A percentile compares a stretch with the other conserved stretches of the same genome.
These are phyloP conservation scores for Poa annua DNA, from an alignment of 176 grass and related monocot genomes.

Conservation along the genomic window DNA sequence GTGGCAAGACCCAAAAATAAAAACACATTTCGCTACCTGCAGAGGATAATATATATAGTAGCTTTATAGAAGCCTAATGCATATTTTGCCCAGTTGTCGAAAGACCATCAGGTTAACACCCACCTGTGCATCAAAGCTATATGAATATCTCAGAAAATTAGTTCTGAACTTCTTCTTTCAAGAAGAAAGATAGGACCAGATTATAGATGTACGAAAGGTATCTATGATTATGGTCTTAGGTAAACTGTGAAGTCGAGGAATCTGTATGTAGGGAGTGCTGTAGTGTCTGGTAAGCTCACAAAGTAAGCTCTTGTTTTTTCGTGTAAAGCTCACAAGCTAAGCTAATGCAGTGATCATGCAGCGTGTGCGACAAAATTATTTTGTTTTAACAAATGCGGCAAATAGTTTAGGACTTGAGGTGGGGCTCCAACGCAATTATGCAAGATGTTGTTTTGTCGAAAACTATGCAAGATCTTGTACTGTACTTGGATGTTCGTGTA, in stretches of 20 bases:
- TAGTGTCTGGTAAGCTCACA: background rate
- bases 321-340: too few species aligned
- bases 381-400: background rate
- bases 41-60: conserved; percentile 53
- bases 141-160: background rate
- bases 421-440: background rate
- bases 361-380: background rate
- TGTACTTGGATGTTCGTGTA: background rate
- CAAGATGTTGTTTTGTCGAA: background rate
- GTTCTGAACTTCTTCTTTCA: conserved; percentile 16
- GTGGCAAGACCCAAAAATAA: background rate
- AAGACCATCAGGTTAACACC: conserved; percentile 63
- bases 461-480: background rate
- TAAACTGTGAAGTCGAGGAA: conserved; percentile 34
- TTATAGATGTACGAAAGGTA: background rate
- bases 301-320: background rate
- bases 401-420: background rate
- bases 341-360: background rate
- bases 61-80: conserved; percentile 64
- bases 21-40: conserved; percentile 47
- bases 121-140: conserved; percentile 49
- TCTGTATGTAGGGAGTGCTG: too few species aligned
- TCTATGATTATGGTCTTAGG: conserved; percentile 8
- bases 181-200: background rate
- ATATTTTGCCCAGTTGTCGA: conserved; percentile 68